phyloP scores from a whole-genome alignment of 2,329 filamentous ascomycete species.

The Albophoma yamanashiensis region DNA sequence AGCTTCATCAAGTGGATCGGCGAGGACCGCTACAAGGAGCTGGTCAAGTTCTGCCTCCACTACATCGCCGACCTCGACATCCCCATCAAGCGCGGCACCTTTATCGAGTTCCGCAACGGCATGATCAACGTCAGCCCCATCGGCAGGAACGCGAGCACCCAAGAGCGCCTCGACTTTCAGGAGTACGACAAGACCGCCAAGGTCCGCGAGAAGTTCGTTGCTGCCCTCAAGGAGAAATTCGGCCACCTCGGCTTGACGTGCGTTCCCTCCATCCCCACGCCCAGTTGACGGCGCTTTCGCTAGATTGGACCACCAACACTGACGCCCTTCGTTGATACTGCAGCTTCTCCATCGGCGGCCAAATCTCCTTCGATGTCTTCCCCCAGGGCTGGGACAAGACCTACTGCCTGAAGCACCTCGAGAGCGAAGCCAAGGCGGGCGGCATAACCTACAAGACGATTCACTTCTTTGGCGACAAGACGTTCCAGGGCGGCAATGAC shows the following conservation, averaged over 20 bases:
- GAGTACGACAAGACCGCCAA: conserved; percentile 68
- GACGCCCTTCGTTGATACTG: not conserved
- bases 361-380: conserved; percentile 98
- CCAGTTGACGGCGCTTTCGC: not conserved
- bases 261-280: conserved; percentile 21
- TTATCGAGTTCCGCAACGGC: conserved; percentile 81
- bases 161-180: conserved; percentile 77
- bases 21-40: conserved; percentile 69
- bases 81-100: conserved; percentile 74
- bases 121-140: conserved; percentile 83
- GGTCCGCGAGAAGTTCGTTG: conserved; percentile 63
- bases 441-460: conserved; percentile 74
- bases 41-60: conserved; percentile 66
- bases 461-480: conserved; percentile 99
- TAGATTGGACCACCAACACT: not conserved
- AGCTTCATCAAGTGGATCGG: conserved; percentile 91
- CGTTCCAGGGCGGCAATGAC: conserved; percentile 82
- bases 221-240: conserved; percentile 8
- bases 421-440: conserved; percentile 62
- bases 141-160: conserved; percentile 71
- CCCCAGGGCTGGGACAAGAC: conserved; percentile 97
- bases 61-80: conserved; percentile 79
- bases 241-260: conserved; percentile 75
- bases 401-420: conserved; percentile 83
- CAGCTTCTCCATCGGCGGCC: conserved; percentile 87